phyloP scores from a whole-genome alignment of 2,329 filamentous ascomycete genomes.

The Colletotrichum tropicale region DNA sequence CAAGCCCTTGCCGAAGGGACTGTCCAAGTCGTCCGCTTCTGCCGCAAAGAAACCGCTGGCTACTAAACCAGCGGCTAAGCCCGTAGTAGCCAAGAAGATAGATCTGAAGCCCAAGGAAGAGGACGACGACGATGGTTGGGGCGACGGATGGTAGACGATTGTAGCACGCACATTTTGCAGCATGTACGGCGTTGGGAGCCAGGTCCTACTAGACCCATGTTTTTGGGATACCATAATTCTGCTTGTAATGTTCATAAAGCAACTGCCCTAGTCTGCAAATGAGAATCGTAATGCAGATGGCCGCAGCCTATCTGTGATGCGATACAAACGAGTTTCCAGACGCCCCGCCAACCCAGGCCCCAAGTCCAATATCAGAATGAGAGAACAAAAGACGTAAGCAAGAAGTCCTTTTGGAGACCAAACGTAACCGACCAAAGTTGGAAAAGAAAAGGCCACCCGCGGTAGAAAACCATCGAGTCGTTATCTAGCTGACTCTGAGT shows the following conservation, averaged over 20 bases:
- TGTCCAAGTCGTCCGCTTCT: conserved; percentile 62
- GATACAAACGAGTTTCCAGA: conserved; percentile 17
- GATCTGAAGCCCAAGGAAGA: conserved; percentile 69
- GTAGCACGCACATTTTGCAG: neutral
- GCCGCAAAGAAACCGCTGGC: conserved; percentile 44
- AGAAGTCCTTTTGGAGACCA: conserved; percentile 1
- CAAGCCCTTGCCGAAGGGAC: conserved; percentile 82
- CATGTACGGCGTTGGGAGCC: conserved; percentile 15
- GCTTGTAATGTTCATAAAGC: conserved; percentile 4
- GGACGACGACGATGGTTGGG: conserved; percentile 68
- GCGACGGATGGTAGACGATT: conserved; percentile 62
- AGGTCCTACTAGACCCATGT: neutral
- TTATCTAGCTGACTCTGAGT: conserved; percentile 57
- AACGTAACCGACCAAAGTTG: neutral
- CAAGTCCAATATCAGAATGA: neutral
- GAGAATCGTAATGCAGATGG: conserved; percentile 7
- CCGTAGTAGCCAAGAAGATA: conserved; percentile 66
- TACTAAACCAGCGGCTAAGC: conserved; percentile 41
- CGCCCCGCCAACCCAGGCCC: conserved; percentile 22
- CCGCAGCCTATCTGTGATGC: conserved; percentile 7
- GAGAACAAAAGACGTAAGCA: neutral
- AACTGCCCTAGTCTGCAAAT: conserved; percentile 1
- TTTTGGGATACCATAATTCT: conserved; percentile 11
- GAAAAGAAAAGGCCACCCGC: neutral
- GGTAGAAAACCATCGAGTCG: neutral